These are phyloP conservation scores for Saccharomycopsis olivae DNA, from an alignment of 805 yeast genomes.

Conservation along the genomic window DNA sequence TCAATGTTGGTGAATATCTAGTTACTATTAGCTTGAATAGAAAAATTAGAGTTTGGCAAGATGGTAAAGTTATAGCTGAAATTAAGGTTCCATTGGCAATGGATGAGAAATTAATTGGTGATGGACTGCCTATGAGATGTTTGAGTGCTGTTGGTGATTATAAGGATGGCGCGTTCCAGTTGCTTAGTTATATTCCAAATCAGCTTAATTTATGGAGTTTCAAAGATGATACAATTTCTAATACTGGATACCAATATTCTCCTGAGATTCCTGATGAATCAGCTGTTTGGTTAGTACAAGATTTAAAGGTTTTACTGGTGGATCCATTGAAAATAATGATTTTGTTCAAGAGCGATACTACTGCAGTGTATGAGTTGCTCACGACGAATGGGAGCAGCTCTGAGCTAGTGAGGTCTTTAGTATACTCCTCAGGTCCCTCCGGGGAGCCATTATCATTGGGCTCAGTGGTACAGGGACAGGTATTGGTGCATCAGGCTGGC, in stretches of 20 bases:
- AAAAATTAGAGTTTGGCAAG: conserved; percentile 50
- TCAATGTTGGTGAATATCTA: conserved; percentile 23
- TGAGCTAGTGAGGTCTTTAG: too few relatives aligned
- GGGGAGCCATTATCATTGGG: too few relatives aligned
- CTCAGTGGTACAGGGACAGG: too few relatives aligned
- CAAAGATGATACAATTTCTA: too few relatives aligned
- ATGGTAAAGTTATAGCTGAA: too few relatives aligned
- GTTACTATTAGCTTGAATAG: conserved; percentile 47
- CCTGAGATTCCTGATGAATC: conserved; percentile 26
- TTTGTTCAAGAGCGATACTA: conserved; percentile 57
- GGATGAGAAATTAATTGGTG: conserved; percentile 22
- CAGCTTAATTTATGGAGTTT: conserved; percentile 25
- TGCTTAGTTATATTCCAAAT: background rate
- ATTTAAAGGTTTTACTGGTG: conserved; percentile 26
- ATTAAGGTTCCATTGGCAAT: too few relatives aligned
- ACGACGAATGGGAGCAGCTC: too few relatives aligned
- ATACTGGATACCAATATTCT: too few relatives aligned
- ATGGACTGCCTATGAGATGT: conserved; percentile 24
- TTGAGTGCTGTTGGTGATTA: conserved; percentile 17
- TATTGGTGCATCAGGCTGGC: too few relatives aligned
- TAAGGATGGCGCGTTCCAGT: too few relatives aligned
- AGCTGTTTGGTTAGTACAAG: conserved; percentile 39
- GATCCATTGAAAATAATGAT: conserved; percentile 22
- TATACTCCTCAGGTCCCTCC: too few relatives aligned
- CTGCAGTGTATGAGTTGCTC: conserved; percentile 35